phyloP scores from a whole-genome alignment of 2,329 filamentous ascomycete genomes.

The Talaromyces rugulosus region DNA sequence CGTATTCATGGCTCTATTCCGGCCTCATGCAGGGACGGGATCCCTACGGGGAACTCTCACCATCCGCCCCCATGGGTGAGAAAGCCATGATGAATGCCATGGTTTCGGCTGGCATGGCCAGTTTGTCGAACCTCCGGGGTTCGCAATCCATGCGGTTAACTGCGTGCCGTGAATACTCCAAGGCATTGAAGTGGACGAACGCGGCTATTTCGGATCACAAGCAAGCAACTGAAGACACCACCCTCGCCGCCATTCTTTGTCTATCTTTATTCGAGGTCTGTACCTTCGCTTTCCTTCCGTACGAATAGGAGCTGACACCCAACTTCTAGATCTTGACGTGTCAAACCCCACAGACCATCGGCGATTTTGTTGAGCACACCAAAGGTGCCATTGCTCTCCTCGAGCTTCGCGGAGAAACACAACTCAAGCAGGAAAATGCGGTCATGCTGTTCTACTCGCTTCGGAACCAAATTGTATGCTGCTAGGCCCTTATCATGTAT shows the following conservation, averaged over 20 bases:
- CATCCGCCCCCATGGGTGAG: constrained; percentile 21
- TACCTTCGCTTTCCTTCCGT: background rate
- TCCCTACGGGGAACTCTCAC: constrained; percentile 18
- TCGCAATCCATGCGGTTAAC: constrained; percentile 44
- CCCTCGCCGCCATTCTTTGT: constrained; percentile 53
- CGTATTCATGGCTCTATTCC: constrained; percentile 28
- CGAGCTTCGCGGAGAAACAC: constrained; percentile 37
- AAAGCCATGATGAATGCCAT: constrained; percentile 45
- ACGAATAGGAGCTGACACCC: background rate
- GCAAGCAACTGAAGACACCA: constrained; percentile 37
- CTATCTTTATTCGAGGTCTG: constrained; percentile 60
- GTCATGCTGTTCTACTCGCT: constrained; percentile 53
- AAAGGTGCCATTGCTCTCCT: constrained; percentile 58
- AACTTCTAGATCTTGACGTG: constrained; percentile 31
- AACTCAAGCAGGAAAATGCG: constrained; percentile 40
- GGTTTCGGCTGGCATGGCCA: constrained; percentile 56
- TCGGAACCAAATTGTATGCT: constrained; percentile 52
- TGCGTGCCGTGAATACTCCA: constrained; percentile 52
- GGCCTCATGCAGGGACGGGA: constrained; percentile 24
- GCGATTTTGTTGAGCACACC: constrained; percentile 55
- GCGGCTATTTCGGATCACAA: constrained; percentile 27
- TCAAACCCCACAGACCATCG: constrained; percentile 43
- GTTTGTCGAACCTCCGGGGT: constrained; percentile 52
- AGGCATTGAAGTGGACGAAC: constrained; percentile 46
- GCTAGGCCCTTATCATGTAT: background rate